phyloP scores from a whole-genome alignment of 208 protist species.

The Leishmania mexicana region DNA sequence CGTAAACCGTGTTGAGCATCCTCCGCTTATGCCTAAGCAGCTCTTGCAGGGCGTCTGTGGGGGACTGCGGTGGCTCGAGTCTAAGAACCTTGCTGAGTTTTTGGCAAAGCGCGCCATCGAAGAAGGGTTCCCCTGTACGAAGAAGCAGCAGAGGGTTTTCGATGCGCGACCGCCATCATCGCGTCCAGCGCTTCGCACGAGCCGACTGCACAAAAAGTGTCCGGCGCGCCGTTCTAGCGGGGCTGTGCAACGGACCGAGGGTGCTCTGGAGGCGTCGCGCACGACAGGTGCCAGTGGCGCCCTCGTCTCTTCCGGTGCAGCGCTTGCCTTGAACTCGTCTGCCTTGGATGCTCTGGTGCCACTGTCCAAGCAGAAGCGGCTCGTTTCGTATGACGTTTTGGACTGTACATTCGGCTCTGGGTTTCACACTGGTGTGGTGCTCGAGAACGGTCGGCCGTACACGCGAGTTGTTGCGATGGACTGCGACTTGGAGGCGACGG shows the following conservation, averaged over 20 bases:
- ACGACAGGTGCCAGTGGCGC: slow-evolving; percentile 1
- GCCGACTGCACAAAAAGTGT: neutral
- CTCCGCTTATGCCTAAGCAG: slow-evolving; percentile 88
- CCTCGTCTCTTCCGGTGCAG: slow-evolving; percentile 1
- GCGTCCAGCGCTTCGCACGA: slow-evolving; percentile 1
- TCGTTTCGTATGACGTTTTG: slow-evolving; percentile 84
- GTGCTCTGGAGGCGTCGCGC: neutral
- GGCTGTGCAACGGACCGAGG: neutral
- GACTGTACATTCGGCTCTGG: slow-evolving; percentile 89
- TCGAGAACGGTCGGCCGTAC: slow-evolving; percentile 83
- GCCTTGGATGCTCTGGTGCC: slow-evolving; percentile 17
- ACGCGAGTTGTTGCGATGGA: slow-evolving; percentile 88
- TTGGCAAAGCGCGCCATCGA: slow-evolving; percentile 74
- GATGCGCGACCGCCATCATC: slow-evolving; percentile 28
- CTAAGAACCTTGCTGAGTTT: slow-evolving; percentile 68
- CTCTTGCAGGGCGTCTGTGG: slow-evolving; percentile 83
- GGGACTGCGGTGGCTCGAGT: slow-evolving; percentile 75
- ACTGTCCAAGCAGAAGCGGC: slow-evolving; percentile 40
- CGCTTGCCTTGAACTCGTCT: slow-evolving; percentile 1
- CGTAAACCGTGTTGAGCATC: slow-evolving; percentile 78
- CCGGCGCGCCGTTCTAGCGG: too few species aligned
- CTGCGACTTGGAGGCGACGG: slow-evolving; percentile 60
- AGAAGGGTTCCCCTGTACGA: slow-evolving; percentile 62
- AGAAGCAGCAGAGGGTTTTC: slow-evolving; percentile 39
- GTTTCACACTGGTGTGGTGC: slow-evolving; percentile 78